A percentile compares a stretch with the other conserved stretches of the same genome.
Evolutionary conservation across 495 filamentous ascomycete genomes (phyloP).

Genomic region (Thermothielavioides terrestris): DNA sequence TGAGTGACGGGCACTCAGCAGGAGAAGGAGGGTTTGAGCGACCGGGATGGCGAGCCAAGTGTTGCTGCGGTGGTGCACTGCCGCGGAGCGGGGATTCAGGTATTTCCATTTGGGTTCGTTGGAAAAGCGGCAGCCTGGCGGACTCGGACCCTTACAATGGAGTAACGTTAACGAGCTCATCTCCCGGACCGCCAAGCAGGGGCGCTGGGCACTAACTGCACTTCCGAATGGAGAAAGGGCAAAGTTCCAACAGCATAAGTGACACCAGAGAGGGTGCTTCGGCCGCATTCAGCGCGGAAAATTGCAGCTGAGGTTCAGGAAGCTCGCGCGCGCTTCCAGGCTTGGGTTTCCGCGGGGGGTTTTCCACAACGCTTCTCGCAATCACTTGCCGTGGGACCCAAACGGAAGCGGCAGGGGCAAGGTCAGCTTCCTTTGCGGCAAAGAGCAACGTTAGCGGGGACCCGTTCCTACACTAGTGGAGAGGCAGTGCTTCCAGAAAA

Average conservation of each 20-base stretch:
- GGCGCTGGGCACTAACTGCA: too few relatives aligned
- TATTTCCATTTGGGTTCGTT: conserved; percentile 20
- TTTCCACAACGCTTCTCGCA: neutral
- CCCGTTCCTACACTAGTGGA: too few relatives aligned
- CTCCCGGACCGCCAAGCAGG: neutral
- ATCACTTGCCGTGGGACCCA: neutral
- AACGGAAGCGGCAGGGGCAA: neutral
- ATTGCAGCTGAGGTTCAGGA: neutral
- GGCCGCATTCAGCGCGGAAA: neutral
- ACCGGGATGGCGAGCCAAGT: neutral
- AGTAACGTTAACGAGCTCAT: neutral
- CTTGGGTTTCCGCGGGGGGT: neutral
- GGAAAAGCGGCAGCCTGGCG: conserved; percentile 27
- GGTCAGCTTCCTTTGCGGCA: neutral
- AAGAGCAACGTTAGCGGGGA: too few relatives aligned
- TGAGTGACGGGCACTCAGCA: neutral
- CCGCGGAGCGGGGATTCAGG: conserved; percentile 21
- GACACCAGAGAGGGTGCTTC: neutral
- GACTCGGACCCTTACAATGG: conserved; percentile 3
- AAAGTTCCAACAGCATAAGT: neutral
- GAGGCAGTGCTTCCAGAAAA: too few relatives aligned
- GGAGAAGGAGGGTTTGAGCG: conserved; percentile 2
- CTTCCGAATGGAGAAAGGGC: neutral
- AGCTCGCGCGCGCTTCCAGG: neutral
- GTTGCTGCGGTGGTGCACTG: conserved; percentile 15